Evolutionary conservation across 2,329 filamentous ascomycete genomes (phyloP), one percentile per base, ranked within the genome.

Genomic region (Paracorniculantispora psalliotae): DNA sequence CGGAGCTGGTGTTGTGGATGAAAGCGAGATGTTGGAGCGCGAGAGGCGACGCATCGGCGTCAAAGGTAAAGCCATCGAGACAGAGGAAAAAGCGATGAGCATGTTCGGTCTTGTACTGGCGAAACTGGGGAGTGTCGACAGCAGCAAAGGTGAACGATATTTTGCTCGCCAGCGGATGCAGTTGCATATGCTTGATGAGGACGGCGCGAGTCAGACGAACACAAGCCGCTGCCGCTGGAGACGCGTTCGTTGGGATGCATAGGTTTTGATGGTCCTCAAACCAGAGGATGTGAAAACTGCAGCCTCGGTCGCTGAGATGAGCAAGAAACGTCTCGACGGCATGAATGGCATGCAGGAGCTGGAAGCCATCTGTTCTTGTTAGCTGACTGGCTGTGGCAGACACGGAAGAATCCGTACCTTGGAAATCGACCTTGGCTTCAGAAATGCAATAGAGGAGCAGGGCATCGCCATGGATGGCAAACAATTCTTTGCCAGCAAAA

Each of bases 201-300:
- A 85, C 79, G 10, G 81, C 77, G 51, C 89, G 79, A 13, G 85
- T 81, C 9, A 91, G 77, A 1, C 81, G 73, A 48, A 61, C 55
- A 1, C 46, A 59, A 0, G 48, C 59, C 2, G 56, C 26, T 30
- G 66, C 57, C 4, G 63, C 59, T 2, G 63, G 46, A 4, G 39
- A 59, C 3, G 28, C 35, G 19, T 28, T 8, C 1, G 35, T 21
- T 2, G 87, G 84, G 17, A 87, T 71, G 65, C 84, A 88, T 12
- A 86, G 73, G 5, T 75, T 67, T 63, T 79, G 72, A 58, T 86
- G 77, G 58, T 75, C 72, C 25, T 83, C 76, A 66, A 92, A 89
- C 74, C 90, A 92, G 17, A 85, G 73, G 61, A 92, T 71, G 62
- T 91, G 81, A 65, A 91, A 92, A 59, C 85, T 84, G 69, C 88